Conservation (phyloP, 305 asterid species). For the Fraxinus xanthoxyloides region DNA sequence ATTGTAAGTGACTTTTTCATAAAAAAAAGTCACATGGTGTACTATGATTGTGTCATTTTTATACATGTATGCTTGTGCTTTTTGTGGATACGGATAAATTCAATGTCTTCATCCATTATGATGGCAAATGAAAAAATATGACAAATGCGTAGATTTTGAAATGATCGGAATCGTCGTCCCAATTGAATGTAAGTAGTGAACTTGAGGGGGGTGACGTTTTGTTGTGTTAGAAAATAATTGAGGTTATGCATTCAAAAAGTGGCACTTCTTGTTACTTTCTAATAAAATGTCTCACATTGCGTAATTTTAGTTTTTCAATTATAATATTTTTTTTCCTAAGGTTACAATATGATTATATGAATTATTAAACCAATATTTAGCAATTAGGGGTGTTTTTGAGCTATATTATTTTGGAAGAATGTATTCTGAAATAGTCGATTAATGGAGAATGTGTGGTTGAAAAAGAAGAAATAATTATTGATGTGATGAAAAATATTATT, state of each 20-base stretch:
- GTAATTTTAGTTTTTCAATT: neutral
- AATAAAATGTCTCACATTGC: too few species aligned
- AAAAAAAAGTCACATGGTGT: too few species aligned
- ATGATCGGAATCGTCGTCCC: neutral
- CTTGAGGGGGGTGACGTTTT: neutral
- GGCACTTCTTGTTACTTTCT: neutral
- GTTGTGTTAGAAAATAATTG: neutral
- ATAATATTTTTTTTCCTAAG: neutral
- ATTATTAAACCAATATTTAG: neutral
- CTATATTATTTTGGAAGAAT: too few species aligned
- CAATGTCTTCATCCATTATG: neutral
- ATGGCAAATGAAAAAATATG: neutral
- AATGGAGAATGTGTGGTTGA: too few species aligned
- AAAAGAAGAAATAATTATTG: too few species aligned
- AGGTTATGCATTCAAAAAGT: neutral
- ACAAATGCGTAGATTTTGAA: neutral
- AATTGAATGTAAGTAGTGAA: neutral
- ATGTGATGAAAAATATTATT: too few species aligned
- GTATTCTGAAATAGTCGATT: too few species aligned
- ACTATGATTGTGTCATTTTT: neutral
- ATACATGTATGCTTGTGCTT: neutral
- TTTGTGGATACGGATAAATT: neutral
- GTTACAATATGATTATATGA: neutral
- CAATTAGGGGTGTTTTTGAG: too few species aligned
- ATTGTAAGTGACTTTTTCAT: neutral